A percentile compares a stretch with the other conserved stretches of the same genome.
Evolutionary conservation across 768 basidiomycete genomes (phyloP).

Genomic region (Gloeostereum incarnatum): DNA sequence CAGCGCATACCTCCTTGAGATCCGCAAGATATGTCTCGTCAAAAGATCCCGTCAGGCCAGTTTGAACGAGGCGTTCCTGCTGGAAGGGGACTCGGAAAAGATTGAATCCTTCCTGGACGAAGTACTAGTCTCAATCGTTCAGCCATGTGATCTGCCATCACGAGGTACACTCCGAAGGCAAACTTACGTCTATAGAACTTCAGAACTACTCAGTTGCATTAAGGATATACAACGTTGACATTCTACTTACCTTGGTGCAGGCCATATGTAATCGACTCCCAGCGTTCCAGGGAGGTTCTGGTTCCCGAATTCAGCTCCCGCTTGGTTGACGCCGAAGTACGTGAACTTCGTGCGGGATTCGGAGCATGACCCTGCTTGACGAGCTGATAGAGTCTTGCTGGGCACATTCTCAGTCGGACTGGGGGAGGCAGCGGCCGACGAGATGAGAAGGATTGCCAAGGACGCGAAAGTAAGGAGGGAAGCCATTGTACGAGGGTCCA

Average conservation of each 20-base stretch:
- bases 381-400: conserved; percentile 14
- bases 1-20: conserved; percentile 28
- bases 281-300: conserved; percentile 34
- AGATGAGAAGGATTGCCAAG: conserved; percentile 20
- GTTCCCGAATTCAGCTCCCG: conserved; percentile 54
- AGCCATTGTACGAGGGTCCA: conserved; percentile 2
- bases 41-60: conserved; percentile 45
- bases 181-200: conserved; percentile 25
- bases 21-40: conserved; percentile 41
- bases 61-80: conserved; percentile 43
- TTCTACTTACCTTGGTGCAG: conserved; percentile 17
- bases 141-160: conserved; percentile 18
- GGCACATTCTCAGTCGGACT: conserved; percentile 11
- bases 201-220: not conserved
- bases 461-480: conserved; percentile 20
- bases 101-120: conserved; percentile 47
- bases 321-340: conserved; percentile 55
- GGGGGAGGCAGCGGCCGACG: conserved; percentile 16
- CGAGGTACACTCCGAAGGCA: not conserved
- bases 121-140: too few species aligned
- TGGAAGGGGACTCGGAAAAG: conserved; percentile 55
- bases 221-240: not conserved
- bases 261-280: conserved; percentile 40
- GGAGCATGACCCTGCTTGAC: conserved; percentile 22
- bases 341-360: conserved; percentile 44